Evolutionary conservation across 2,329 filamentous ascomycete genomes (phyloP).

Genomic region (Xylaria arbuscula): DNA sequence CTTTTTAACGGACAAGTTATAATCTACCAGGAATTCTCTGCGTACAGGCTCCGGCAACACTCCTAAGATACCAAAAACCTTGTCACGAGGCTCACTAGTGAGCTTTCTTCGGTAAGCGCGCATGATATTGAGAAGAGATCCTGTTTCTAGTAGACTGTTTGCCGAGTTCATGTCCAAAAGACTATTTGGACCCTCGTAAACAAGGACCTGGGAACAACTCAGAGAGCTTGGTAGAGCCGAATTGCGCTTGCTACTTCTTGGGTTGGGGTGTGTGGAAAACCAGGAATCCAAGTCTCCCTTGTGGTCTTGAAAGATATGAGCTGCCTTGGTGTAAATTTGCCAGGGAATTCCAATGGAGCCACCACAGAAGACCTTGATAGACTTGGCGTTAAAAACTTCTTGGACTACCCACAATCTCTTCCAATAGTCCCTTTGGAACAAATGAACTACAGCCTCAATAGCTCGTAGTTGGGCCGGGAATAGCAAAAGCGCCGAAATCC

Average conservation of each 20-base stretch:
- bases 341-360: conserved; percentile 38
- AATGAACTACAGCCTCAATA: conserved; percentile 43
- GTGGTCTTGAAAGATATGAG: conserved; percentile 34
- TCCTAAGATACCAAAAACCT: conserved; percentile 52
- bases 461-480: conserved; percentile 15
- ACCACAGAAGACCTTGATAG: conserved; percentile 45
- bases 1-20: conserved; percentile 48
- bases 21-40: conserved; percentile 48
- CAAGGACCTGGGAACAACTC: conserved; percentile 30
- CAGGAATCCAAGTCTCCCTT: conserved; percentile 23
- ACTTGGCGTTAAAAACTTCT: conserved; percentile 45
- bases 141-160: neutral
- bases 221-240: conserved; percentile 24
- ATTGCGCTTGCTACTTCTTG: conserved; percentile 8
- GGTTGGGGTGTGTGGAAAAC: neutral
- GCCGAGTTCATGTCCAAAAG: conserved; percentile 15
- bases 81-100: conserved; percentile 51
- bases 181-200: conserved; percentile 39
- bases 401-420: conserved; percentile 50
- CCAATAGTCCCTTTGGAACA: conserved; percentile 54
- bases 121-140: conserved; percentile 44
- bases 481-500: conserved; percentile 34
- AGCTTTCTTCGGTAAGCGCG: conserved; percentile 45
- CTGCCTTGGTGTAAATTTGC: conserved; percentile 37
- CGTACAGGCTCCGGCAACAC: conserved; percentile 46